phyloP scores from a whole-genome alignment of 1,284 basidiomycete species.

The Ganoderma lucidum region DNA sequence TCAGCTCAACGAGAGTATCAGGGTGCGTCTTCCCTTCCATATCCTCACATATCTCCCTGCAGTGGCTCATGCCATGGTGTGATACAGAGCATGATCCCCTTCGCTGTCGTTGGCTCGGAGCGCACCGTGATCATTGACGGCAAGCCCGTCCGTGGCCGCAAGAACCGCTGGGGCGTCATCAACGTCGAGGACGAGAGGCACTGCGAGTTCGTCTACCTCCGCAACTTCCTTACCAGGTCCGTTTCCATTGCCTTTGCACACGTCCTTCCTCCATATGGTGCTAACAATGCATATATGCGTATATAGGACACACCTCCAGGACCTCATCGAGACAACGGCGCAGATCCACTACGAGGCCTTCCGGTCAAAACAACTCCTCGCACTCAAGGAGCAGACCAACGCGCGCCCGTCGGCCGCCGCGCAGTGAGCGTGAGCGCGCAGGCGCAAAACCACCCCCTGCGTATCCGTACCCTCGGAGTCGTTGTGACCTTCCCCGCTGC shows the following conservation, averaged over 20 bases:
- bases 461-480: neutral
- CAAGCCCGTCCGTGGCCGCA: conserved; percentile 93
- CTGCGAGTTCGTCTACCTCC: conserved; percentile 97
- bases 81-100: conserved; percentile 88
- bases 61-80: conserved; percentile 15
- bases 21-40: conserved; percentile 60
- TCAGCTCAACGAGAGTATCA: conserved; percentile 89
- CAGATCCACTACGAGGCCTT: conserved; percentile 99
- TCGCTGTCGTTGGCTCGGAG: conserved; percentile 97
- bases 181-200: conserved; percentile 97
- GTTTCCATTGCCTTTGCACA: conserved; percentile 29
- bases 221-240: conserved; percentile 94
- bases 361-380: conserved; percentile 96
- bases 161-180: conserved; percentile 98
- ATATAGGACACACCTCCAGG: conserved; percentile 92
- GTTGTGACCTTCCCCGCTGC: neutral
- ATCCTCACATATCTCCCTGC: neutral
- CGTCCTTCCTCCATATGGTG: neutral
- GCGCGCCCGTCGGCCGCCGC: conserved; percentile 38
- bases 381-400: conserved; percentile 79
- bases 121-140: conserved; percentile 95
- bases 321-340: conserved; percentile 98
- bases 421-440: conserved; percentile 21
- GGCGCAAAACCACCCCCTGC: neutral
- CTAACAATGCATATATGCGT: neutral